These are phyloP conservation scores for Boletellus sp. DNA, from an alignment of 1,284 basidiomycete species.

Conservation along the genomic window DNA sequence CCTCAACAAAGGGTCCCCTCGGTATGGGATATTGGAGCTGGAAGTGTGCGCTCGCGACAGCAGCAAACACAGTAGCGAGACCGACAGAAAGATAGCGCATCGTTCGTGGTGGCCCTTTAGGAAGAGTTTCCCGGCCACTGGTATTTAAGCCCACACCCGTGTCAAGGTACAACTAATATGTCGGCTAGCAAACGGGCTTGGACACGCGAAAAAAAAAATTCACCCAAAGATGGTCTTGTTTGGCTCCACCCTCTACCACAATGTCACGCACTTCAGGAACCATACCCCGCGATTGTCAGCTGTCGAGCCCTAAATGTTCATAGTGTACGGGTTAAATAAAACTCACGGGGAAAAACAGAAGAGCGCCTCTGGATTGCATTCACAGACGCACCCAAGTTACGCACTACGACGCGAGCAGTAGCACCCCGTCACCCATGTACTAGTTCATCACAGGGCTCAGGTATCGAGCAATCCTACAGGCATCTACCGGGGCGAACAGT, in stretches of 20 bases:
- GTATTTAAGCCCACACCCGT: too few species aligned
- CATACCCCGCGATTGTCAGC: too few species aligned
- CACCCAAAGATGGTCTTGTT: conserved; percentile 22
- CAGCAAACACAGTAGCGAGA: conserved; percentile 32
- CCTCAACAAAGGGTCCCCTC: conserved; percentile 50
- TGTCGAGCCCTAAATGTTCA: too few species aligned
- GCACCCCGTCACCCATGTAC: not conserved
- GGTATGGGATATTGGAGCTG: conserved; percentile 56
- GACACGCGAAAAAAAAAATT: conserved; percentile 7
- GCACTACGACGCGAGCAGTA: not conserved
- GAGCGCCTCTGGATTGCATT: too few species aligned
- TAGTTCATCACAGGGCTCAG: not conserved
- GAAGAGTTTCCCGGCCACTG: not conserved
- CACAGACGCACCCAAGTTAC: too few species aligned
- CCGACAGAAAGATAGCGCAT: conserved; percentile 37
- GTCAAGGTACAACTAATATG: too few species aligned
- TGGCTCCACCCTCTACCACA: conserved; percentile 1
- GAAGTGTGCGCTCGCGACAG: conserved; percentile 55
- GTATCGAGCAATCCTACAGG: not conserved
- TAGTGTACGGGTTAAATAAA: too few species aligned
- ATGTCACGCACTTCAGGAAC: too few species aligned
- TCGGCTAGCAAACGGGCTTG: too few species aligned
- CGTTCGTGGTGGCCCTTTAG: not conserved
- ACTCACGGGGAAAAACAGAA: too few species aligned
- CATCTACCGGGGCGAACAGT: not conserved